Evolutionary conservation across 306 rosid species (phyloP), one percentile per base, ranked within the genome.

Genomic region (Vigna trinervia): DNA sequence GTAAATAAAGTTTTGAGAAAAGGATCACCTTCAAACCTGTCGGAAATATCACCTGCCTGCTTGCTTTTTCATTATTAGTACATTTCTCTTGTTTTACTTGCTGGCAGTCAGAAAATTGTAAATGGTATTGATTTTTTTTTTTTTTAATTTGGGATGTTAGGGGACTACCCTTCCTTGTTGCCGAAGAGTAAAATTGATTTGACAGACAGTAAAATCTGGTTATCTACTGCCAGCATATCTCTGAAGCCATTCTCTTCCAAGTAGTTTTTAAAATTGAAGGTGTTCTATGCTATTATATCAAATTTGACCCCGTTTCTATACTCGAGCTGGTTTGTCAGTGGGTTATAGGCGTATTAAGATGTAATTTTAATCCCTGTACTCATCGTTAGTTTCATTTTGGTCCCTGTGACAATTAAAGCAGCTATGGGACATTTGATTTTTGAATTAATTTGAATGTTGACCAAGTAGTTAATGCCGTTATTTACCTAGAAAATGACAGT

Each of bases 81-180:
- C 23, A 12, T 36, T 71, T 81, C 47, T 59, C 46, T 26, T 26
- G 28, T 74, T 47, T 53, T 73, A 72, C 8, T 71, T 28, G 75
- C 32, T 78, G 61, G 28, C 28, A 68, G 56, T 70, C n/a, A 50
- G 68, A 73, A 75, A 74, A 19, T 71, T 70, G 81, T 70, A 82
- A 54, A 71, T 8, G 22, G 32, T 73, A 61, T 51, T 78, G 46
- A 79, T 59, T 57, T 70, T 54, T 30, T 30, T 26, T 26, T 43
- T 54, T 46, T 41, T 47, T 60, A 50, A 73, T 52, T 82, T 84
- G 74, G 75, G 62, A 65, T 77, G 63, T 80, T 80, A 88, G 95
- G 92, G 92, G 88, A 76, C 41, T 88, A 67, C 95, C 95, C 39
- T 86, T 88, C 10, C 3, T 88, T 52, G 92, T 80, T 0, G 87